Percentiles rank a stretch among this genome's conserved stretches.
Evolutionary conservation across 805 yeast species (phyloP).

Genomic region (Candida multigemmis): DNA sequence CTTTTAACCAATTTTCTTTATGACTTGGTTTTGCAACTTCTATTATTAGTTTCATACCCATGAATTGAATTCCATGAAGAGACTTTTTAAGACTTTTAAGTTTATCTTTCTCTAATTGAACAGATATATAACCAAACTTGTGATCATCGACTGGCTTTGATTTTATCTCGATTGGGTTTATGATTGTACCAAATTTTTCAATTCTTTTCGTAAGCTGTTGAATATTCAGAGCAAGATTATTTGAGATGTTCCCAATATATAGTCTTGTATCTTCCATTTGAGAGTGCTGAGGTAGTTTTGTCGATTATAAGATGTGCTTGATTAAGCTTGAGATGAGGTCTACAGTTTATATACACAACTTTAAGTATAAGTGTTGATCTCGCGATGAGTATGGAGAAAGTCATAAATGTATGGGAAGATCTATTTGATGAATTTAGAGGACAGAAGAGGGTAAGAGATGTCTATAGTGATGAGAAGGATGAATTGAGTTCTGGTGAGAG

Average conservation of each 20-base stretch:
- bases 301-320: not conserved
- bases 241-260: slow-evolving; percentile 64
- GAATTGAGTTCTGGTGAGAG: no score
- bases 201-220: slow-evolving; percentile 47
- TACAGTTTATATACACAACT: not conserved
- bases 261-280: slow-evolving; percentile 19
- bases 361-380: no score
- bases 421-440: no score
- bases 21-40: slow-evolving; percentile 55
- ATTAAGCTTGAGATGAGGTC: not conserved
- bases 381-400: no score
- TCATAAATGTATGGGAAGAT: no score
- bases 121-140: slow-evolving; percentile 58
- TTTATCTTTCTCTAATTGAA: slow-evolving; percentile 39
- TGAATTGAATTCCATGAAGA: slow-evolving; percentile 64
- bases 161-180: slow-evolving; percentile 39
- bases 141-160: slow-evolving; percentile 46
- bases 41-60: slow-evolving; percentile 60
- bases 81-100: slow-evolving; percentile 43
- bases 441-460: no score
- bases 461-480: no score
- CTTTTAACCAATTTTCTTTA: slow-evolving; percentile 35
- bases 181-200: slow-evolving; percentile 50
- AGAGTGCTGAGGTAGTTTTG: not conserved
- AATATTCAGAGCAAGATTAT: slow-evolving; percentile 35